phyloP scores from a whole-genome alignment of 148 eudicot genomes.

The Agrostemma githago region DNA sequence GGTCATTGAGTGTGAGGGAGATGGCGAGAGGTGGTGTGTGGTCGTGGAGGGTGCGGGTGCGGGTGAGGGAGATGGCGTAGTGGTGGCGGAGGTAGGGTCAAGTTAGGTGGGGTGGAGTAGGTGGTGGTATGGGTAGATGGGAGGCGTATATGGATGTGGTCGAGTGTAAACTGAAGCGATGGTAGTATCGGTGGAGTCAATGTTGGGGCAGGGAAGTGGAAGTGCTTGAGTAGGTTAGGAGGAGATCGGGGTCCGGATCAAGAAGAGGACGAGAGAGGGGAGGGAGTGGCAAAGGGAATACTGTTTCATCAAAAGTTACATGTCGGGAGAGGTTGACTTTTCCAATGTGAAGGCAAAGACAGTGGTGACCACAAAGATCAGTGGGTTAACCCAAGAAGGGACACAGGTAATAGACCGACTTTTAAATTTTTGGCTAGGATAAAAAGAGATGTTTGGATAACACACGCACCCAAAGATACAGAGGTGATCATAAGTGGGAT shows the following conservation, averaged over 20 bases:
- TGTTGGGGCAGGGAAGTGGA: background rate
- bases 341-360: background rate
- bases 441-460: background rate
- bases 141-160: too few relatives aligned
- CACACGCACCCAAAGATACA: background rate
- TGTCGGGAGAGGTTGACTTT: background rate
- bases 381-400: conserved; percentile 3
- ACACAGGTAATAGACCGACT: background rate
- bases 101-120: background rate
- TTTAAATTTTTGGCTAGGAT: background rate
- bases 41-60: background rate
- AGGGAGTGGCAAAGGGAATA: background rate
- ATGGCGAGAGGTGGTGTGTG: background rate
- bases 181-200: background rate
- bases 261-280: background rate
- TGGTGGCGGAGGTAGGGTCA: background rate
- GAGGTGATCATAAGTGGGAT: background rate
- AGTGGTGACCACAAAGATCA: background rate
- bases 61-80: background rate
- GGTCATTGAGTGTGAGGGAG: background rate
- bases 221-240: background rate
- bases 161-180: background rate
- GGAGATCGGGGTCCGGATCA: background rate
- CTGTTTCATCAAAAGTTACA: background rate
- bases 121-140: too few relatives aligned